phyloP scores from a whole-genome alignment of 2,329 filamentous ascomycete species.

The Myriosclerotinia duriaeana region DNA sequence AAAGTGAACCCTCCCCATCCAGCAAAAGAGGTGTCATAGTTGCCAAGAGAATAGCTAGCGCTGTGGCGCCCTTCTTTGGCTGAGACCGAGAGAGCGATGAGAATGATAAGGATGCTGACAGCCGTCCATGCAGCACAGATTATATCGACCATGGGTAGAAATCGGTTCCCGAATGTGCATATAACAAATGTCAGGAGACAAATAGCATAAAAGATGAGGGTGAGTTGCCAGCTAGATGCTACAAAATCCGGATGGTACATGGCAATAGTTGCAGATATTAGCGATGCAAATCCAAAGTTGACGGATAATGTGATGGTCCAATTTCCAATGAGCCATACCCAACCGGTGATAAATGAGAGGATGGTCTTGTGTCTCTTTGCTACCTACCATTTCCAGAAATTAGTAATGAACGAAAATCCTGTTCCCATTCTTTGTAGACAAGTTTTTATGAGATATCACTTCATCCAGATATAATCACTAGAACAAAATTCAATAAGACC shows the following conservation, averaged over 20 bases:
- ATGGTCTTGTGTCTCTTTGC: slow-evolving; percentile 60
- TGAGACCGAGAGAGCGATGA: slow-evolving; percentile 56
- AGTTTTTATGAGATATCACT: not conserved
- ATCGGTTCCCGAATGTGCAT: slow-evolving; percentile 65
- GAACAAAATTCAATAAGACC: not conserved
- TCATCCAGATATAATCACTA: not conserved
- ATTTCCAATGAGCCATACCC: slow-evolving; percentile 76
- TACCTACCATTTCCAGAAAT: slow-evolving; percentile 43
- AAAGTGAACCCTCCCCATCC: slow-evolving; percentile 62
- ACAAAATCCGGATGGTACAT: slow-evolving; percentile 56
- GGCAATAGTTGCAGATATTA: slow-evolving; percentile 52
- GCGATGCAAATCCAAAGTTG: slow-evolving; percentile 66
- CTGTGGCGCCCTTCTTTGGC: slow-evolving; percentile 55
- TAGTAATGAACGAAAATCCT: not conserved
- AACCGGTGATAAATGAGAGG: slow-evolving; percentile 70
- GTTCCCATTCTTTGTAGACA: not conserved
- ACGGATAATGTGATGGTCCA: slow-evolving; percentile 82
- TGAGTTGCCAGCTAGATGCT: slow-evolving; percentile 62
- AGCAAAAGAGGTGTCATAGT: slow-evolving; percentile 56
- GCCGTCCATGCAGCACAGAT: slow-evolving; percentile 56
- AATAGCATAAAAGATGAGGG: slow-evolving; percentile 69
- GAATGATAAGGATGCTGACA: slow-evolving; percentile 55
- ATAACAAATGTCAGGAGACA: slow-evolving; percentile 64
- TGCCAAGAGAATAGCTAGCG: slow-evolving; percentile 52
- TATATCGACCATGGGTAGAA: slow-evolving; percentile 62